These are phyloP conservation scores for Fusarium pseudoanthophilum DNA, from an alignment of 2,329 filamentous ascomycete species.

Conservation along the genomic window DNA sequence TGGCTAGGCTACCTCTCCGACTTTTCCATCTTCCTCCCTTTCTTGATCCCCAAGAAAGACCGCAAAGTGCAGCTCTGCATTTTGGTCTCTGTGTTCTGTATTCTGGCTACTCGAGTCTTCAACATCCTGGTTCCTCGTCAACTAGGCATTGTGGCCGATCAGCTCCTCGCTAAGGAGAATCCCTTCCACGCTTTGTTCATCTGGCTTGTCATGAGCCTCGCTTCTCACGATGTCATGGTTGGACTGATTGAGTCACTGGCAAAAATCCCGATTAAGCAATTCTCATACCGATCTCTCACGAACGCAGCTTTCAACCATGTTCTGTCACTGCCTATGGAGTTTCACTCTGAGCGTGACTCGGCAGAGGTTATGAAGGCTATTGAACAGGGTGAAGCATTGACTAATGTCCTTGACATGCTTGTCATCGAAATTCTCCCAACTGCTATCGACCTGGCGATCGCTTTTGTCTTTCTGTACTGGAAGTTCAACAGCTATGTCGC, in stretches of 20 bases:
- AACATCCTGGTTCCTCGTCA: conserved; percentile 49
- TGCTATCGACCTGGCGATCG: conserved; percentile 69
- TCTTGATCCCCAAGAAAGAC: conserved; percentile 47
- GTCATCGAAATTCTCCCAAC: conserved; percentile 71
- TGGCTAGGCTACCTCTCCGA: conserved; percentile 48
- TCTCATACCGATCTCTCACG: conserved; percentile 64
- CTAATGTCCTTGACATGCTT: conserved; percentile 67
- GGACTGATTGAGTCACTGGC: conserved; percentile 39
- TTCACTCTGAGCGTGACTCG: conserved; percentile 73
- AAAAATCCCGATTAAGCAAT: conserved; percentile 51
- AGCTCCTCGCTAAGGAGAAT: conserved; percentile 35
- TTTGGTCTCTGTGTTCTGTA: conserved; percentile 36
- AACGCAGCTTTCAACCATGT: conserved; percentile 73
- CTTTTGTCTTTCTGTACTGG: conserved; percentile 68
- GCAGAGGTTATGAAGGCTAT: conserved; percentile 73
- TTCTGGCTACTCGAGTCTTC: conserved; percentile 41
- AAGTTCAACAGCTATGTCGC: conserved; percentile 71
- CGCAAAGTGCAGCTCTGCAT: conserved; percentile 47
- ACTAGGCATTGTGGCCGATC: conserved; percentile 47
- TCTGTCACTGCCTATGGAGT: conserved; percentile 76
- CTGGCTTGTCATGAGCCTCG: conserved; percentile 32
- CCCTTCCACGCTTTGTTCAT: conserved; percentile 35
- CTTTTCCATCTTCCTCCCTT: conserved; percentile 47
- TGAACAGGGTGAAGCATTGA: conserved; percentile 70
- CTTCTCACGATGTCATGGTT: conserved; percentile 16